phyloP scores from a whole-genome alignment of 306 rosid species.

The Prunus salicina region DNA sequence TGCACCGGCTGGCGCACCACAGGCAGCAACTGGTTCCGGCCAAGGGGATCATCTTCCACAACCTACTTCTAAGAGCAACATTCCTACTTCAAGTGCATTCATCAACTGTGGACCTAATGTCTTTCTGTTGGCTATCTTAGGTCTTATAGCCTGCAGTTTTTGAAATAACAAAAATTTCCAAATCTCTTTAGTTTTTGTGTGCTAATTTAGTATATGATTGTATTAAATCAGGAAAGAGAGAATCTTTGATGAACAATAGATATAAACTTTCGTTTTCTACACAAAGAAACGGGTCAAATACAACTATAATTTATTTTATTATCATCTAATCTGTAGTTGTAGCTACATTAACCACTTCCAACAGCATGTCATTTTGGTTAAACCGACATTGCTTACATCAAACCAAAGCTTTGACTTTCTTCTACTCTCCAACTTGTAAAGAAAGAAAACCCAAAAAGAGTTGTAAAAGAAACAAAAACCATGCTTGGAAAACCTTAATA shows the following conservation, averaged over 20 bases:
- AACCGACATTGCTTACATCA: constrained; percentile 5
- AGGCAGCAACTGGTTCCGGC: constrained; percentile 25
- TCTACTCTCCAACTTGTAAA: neutral
- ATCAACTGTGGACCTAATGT: constrained; percentile 2
- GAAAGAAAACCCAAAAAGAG: neutral
- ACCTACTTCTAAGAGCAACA: constrained; percentile 47
- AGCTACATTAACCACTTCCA: neutral
- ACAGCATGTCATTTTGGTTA: neutral
- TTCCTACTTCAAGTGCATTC: constrained; percentile 38
- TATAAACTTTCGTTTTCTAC: neutral
- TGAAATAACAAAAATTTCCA: no score
- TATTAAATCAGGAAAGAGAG: neutral
- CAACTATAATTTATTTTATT: neutral
- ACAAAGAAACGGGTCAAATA: constrained; percentile 6
- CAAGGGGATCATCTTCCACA: constrained; percentile 27
- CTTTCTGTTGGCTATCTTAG: neutral
- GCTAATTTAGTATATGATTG: no score
- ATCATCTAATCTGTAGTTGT: neutral
- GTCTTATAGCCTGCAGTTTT: neutral
- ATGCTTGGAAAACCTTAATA: neutral
- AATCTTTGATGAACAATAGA: neutral
- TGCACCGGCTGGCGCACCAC: constrained; percentile 51
- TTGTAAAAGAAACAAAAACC: no score
- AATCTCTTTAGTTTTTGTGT: no score
- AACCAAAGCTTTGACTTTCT: constrained; percentile 1